phyloP scores from a whole-genome alignment of 2,329 filamentous ascomycete genomes.

The Didymella keratinophila region DNA sequence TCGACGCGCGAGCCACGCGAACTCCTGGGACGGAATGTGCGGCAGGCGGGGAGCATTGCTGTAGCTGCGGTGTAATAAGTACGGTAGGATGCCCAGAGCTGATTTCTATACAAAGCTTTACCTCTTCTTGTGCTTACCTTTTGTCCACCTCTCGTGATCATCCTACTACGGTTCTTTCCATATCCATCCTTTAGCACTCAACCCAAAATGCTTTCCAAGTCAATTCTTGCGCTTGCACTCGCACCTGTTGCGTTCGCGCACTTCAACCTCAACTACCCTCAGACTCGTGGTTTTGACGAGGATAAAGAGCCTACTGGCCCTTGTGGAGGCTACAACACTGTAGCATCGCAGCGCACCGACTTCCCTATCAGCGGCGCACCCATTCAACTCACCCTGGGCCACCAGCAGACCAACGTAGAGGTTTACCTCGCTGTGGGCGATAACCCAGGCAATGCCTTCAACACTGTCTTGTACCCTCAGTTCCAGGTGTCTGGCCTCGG shows the following conservation, averaged over 20 bases:
- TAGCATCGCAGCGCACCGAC: conserved; percentile 55
- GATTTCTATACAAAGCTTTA: conserved; percentile 9
- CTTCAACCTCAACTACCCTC: conserved; percentile 63
- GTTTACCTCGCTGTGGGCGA: conserved; percentile 63
- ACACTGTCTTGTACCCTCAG: conserved; percentile 70
- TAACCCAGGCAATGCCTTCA: conserved; percentile 68
- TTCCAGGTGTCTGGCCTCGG: conserved; percentile 68
- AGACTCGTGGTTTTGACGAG: conserved; percentile 58
- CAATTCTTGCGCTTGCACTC: conserved; percentile 52
- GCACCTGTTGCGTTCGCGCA: conserved; percentile 61
- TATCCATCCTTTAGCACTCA: conserved; percentile 4
- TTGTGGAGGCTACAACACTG: conserved; percentile 60
- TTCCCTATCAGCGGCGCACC: conserved; percentile 61
- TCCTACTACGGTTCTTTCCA: not conserved
- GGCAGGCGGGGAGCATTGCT: conserved; percentile 30
- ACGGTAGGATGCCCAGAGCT: conserved; percentile 30
- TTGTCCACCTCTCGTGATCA: not conserved
- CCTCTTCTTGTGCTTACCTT: not conserved
- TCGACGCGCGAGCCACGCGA: conserved; percentile 37
- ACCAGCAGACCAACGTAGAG: conserved; percentile 61
- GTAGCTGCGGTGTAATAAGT: conserved; percentile 38
- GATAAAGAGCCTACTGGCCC: conserved; percentile 57
- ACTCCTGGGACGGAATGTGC: conserved; percentile 36
- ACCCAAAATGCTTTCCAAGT: conserved; percentile 43
- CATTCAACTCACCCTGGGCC: conserved; percentile 61